These are phyloP conservation scores for Omphalotus olearius DNA, from an alignment of 1,284 basidiomycete species.

Conservation along the genomic window DNA sequence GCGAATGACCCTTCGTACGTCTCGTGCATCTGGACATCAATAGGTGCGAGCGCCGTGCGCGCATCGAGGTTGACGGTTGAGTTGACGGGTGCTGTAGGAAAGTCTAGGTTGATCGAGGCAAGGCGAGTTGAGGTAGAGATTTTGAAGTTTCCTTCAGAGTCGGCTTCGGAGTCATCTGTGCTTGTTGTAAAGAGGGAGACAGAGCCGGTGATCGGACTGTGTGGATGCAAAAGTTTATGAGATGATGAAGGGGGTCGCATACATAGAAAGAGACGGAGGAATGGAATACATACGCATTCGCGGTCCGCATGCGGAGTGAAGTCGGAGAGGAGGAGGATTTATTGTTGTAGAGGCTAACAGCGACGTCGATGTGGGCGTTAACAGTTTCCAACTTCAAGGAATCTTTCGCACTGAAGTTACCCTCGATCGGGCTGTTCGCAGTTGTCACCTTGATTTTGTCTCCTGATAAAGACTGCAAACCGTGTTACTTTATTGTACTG, in stretches of 20 bases:
- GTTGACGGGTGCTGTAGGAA: conserved; percentile 30
- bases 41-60: conserved; percentile 27
- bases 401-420: conserved; percentile 33
- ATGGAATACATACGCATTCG: conserved; percentile 32
- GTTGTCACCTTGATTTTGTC: conserved; percentile 26
- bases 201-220: conserved; percentile 27
- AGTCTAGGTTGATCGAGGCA: conserved; percentile 28
- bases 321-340: conserved; percentile 19
- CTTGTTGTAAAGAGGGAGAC: conserved; percentile 24
- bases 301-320: conserved; percentile 24
- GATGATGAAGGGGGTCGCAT: not conserved
- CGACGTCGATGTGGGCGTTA: conserved; percentile 33
- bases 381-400: conserved; percentile 31
- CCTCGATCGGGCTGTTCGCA: conserved; percentile 34
- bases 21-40: conserved; percentile 29
- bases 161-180: not conserved
- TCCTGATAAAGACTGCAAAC: conserved; percentile 26
- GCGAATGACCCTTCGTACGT: conserved; percentile 42
- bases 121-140: conserved; percentile 27
- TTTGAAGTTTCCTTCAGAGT: conserved; percentile 29
- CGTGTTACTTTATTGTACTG: conserved; percentile 13
- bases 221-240: not conserved
- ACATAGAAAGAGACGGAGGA: no score
- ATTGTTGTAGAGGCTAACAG: conserved; percentile 30
- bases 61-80: conserved; percentile 36